Evolutionary conservation across 495 filamentous ascomycete genomes (phyloP).

Genomic region (Xylaria cubensis): DNA sequence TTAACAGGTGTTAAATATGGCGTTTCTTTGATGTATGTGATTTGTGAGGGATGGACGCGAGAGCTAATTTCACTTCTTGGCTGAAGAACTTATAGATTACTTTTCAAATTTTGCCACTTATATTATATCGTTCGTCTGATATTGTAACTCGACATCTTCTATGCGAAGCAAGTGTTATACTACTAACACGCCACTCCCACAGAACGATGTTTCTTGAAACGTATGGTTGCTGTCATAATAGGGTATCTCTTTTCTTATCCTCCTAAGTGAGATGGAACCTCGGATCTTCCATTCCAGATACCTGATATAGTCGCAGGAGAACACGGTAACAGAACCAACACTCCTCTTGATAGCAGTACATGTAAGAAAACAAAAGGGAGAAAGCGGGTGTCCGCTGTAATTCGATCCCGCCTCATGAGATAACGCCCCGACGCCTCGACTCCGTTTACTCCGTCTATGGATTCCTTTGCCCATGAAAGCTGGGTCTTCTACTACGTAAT

Average conservation of each 20-base stretch:
- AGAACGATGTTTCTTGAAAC: background rate
- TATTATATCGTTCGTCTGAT: background rate
- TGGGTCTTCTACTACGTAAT: background rate
- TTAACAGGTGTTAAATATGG: background rate
- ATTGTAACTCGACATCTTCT: background rate
- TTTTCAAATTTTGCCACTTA: background rate
- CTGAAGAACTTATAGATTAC: background rate
- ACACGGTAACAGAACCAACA: background rate
- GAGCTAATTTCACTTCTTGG: background rate
- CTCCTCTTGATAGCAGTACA: background rate
- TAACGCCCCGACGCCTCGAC: slow-evolving; percentile 17
- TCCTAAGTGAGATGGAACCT: background rate
- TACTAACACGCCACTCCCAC: background rate
- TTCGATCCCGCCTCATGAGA: background rate
- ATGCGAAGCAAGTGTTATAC: background rate
- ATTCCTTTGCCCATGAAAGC: background rate
- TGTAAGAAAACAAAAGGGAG: background rate
- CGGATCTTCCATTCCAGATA: background rate
- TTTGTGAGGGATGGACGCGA: background rate
- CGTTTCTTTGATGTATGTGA: background rate
- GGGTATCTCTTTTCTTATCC: slow-evolving; percentile 15
- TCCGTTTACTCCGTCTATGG: background rate
- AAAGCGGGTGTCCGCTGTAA: background rate
- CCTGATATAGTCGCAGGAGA: background rate
- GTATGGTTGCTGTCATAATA: slow-evolving; percentile 9